Evolutionary conservation across 306 rosid genomes (phyloP).

Genomic region (Medicago ruthenica): DNA sequence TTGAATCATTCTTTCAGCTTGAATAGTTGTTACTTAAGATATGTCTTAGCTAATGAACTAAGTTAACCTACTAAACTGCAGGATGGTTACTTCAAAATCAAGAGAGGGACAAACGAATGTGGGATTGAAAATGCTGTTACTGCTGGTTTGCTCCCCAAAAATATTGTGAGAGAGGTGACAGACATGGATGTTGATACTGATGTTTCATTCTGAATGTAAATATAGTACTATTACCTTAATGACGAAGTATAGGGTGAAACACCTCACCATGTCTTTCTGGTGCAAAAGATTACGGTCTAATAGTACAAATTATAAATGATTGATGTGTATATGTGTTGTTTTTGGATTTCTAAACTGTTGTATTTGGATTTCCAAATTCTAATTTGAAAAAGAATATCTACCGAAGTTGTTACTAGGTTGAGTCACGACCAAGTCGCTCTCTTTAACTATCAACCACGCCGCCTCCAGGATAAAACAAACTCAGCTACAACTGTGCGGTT

Average conservation of each 20-base stretch:
- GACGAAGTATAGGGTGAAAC: background rate
- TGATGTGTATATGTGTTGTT: too few relatives aligned
- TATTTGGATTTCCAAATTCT: too few relatives aligned
- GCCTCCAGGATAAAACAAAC: too few relatives aligned
- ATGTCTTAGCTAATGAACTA: slow-evolving; percentile 26
- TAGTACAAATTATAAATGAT: too few relatives aligned
- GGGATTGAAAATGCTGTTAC: slow-evolving; percentile 79
- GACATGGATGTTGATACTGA: slow-evolving; percentile 44
- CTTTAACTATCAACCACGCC: too few relatives aligned
- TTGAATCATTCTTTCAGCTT: slow-evolving; percentile 29
- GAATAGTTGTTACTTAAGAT: slow-evolving; percentile 19
- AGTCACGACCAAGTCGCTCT: too few relatives aligned
- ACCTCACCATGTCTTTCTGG: too few relatives aligned
- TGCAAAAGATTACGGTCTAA: too few relatives aligned
- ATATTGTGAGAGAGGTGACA: slow-evolving; percentile 54
- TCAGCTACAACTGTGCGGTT: too few relatives aligned
- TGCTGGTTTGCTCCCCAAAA: slow-evolving; percentile 82
- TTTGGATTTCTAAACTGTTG: too few relatives aligned
- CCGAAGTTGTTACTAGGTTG: too few relatives aligned
- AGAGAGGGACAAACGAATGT: slow-evolving; percentile 87
- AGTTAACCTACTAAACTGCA: slow-evolving; percentile 51
- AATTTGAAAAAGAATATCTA: too few relatives aligned
- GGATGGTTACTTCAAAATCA: slow-evolving; percentile 96
- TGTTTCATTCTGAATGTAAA: slow-evolving; percentile 55
- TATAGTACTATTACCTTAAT: background rate